phyloP scores from a whole-genome alignment of 345 rosid genomes.

The Linum usitatissimum region DNA sequence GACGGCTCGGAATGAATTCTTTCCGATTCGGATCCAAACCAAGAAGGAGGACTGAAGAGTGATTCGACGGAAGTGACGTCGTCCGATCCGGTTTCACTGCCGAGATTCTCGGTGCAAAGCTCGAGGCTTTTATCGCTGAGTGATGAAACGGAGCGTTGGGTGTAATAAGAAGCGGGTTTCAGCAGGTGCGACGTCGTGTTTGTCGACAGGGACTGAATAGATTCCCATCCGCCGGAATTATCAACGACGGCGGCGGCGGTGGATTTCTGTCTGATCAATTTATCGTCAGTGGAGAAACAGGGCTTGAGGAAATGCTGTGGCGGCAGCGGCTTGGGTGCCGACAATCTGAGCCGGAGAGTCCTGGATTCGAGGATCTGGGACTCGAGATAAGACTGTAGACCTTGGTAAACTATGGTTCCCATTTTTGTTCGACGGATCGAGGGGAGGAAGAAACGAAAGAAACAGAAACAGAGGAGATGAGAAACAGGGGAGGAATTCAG shows the following conservation, averaged over 20 bases:
- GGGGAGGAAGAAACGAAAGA: background rate
- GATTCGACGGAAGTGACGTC: background rate
- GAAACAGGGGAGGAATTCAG: background rate
- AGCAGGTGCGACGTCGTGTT: background rate
- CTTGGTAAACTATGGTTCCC: conserved; percentile 66
- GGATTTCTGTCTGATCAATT: too few species aligned
- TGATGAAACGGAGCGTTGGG: background rate
- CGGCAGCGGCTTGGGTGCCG: conserved; percentile 28
- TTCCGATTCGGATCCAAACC: background rate
- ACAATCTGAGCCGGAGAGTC: conserved; percentile 44
- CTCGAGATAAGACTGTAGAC: conserved; percentile 46
- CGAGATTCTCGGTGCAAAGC: conserved; percentile 6
- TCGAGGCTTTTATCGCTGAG: conserved; percentile 1
- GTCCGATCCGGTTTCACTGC: background rate
- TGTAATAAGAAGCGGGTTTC: background rate
- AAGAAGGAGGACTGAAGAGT: background rate
- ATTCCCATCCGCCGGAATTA: background rate
- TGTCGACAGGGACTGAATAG: background rate
- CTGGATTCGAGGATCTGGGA: conserved; percentile 45
- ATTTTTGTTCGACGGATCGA: conserved; percentile 12
- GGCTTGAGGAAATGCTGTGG: background rate
- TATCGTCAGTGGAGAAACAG: conserved; percentile 13
- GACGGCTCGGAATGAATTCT: background rate
- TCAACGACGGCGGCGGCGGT: too few species aligned
- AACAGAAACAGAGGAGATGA: background rate